Evolutionary conservation across 108 stramenopile species (phyloP), one percentile per base, ranked within the genome.

Genomic region (Parmales sp.): DNA sequence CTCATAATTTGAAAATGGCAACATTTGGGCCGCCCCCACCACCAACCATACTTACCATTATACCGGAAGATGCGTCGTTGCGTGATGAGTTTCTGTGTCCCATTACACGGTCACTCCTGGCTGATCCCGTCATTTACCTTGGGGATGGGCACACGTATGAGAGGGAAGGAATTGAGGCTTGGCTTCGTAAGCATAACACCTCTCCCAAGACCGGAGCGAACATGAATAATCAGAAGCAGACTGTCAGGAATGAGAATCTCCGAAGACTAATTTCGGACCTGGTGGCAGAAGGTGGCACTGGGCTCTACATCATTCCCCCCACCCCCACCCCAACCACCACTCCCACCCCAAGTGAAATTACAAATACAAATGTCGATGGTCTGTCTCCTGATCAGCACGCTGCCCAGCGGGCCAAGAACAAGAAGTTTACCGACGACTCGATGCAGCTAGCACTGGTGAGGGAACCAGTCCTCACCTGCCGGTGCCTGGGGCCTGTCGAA

Each of bases 61-160:
- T 41, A 3, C 38, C 39, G 18, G 16, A 64, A 23, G 77, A 77
- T 13, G 60, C 34, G 68, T 19, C 43, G 20, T 71, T 81, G 1
- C 72, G 80, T 7, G 80, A 81, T 67, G 80, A 81, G 49, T 81
- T 79, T 28, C 37, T 72, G 4, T 81, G 80, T 18, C 80, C 80
- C 18, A 81, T 81, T 28, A 81, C 80, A 9, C 54, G 78, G 6
- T 45, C 69, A 43, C 72, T 81, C 5, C 74, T 81, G 70, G 69
- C 76, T 2, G 78, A 79, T 20, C 80, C 80, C 19, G 76, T 75
- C 13, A 75, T 78, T 1, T 66, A 16, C 60, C 7, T 16, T 16
- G 18, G 31, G 29, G 31, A 82, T 38, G 83, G 83, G 0, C 79
- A 80, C 51, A 83, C 81, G 7, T 83, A 83, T 49, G 83, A 83